Percentiles rank a stretch among this genome's conserved stretches.
Conservation (phyloP, 352 stramenopile genomes). For the Globisporangium alternatum region DNA sequence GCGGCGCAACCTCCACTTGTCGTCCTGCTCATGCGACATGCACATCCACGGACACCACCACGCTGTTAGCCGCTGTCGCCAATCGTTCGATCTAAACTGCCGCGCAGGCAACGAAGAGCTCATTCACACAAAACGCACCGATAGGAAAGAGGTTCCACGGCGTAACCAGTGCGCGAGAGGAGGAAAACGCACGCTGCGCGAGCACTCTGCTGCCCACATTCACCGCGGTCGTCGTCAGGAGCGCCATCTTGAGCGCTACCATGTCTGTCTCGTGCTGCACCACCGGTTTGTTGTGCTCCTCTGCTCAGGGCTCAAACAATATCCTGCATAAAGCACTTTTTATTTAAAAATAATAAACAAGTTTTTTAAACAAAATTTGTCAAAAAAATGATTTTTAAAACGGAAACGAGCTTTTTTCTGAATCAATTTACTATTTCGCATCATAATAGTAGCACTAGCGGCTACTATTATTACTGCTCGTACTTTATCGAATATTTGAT, state of each 20-base stretch:
- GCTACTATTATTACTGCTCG: too few species aligned
- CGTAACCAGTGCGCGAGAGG: conserved; percentile 5
- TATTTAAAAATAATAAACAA: too few species aligned
- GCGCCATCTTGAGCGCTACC: conserved; percentile 17
- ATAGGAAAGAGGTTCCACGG: conserved; percentile 49
- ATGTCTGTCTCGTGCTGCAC: conserved; percentile 5
- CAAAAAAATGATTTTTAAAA: too few species aligned
- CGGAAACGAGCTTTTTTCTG: too few species aligned
- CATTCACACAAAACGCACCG: conserved; percentile 20
- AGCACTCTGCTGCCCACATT: not conserved
- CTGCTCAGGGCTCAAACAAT: too few species aligned
- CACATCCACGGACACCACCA: not conserved
- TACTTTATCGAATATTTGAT: too few species aligned
- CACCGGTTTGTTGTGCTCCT: conserved; percentile 3
- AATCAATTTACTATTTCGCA: too few species aligned
- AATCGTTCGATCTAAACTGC: not conserved
- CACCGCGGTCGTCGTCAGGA: conserved; percentile 14
- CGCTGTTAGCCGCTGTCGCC: not conserved
- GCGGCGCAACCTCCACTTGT: conserved; percentile 4
- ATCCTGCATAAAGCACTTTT: too few species aligned
- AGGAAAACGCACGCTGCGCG: conserved; percentile 23
- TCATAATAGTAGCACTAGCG: too few species aligned
- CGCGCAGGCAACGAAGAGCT: not conserved
- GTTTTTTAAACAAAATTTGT: too few species aligned
- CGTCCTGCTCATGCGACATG: conserved; percentile 13